phyloP scores from a whole-genome alignment of 495 filamentous ascomycete genomes.

The Ramalina peruviana region DNA sequence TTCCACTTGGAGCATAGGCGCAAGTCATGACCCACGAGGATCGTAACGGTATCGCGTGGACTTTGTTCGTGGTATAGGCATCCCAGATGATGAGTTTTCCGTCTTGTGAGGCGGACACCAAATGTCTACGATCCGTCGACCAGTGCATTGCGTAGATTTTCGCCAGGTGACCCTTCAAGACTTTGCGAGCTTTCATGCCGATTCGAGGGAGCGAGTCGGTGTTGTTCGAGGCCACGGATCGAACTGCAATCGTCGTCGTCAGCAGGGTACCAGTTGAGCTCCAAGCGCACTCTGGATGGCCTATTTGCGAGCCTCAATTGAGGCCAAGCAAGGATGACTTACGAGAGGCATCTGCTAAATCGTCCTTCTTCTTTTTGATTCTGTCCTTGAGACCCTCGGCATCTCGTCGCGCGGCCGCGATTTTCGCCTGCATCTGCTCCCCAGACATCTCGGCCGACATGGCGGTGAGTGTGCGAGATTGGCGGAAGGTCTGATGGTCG shows the following conservation, averaged over 20 bases:
- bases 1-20: slow-evolving; percentile 95
- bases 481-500: too few relatives aligned
- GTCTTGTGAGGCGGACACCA: slow-evolving; percentile 96
- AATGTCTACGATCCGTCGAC: slow-evolving; percentile 95
- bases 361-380: slow-evolving; percentile 99
- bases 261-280: too few relatives aligned
- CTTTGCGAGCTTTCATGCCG: slow-evolving; percentile 90
- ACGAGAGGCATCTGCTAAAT: slow-evolving; percentile 94
- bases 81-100: slow-evolving; percentile 99
- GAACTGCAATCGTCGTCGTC: slow-evolving; percentile 42
- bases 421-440: slow-evolving; percentile 72
- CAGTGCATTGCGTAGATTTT: slow-evolving; percentile 99
- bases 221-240: slow-evolving; percentile 74
- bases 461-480: neutral
- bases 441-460: slow-evolving; percentile 52
- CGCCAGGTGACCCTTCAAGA: slow-evolving; percentile 90
- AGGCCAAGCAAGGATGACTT: slow-evolving; percentile 29
- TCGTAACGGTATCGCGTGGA: slow-evolving; percentile 94
- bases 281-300: too few relatives aligned
- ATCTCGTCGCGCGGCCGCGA: slow-evolving; percentile 92
- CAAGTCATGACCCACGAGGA: slow-evolving; percentile 99
- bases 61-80: slow-evolving; percentile 98
- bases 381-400: slow-evolving; percentile 95
- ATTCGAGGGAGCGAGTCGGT: slow-evolving; percentile 83
- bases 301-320: neutral